These are phyloP conservation scores for Talaromyces stipitatus DNA, from an alignment of 495 filamentous ascomycete species.

Conservation along the genomic window DNA sequence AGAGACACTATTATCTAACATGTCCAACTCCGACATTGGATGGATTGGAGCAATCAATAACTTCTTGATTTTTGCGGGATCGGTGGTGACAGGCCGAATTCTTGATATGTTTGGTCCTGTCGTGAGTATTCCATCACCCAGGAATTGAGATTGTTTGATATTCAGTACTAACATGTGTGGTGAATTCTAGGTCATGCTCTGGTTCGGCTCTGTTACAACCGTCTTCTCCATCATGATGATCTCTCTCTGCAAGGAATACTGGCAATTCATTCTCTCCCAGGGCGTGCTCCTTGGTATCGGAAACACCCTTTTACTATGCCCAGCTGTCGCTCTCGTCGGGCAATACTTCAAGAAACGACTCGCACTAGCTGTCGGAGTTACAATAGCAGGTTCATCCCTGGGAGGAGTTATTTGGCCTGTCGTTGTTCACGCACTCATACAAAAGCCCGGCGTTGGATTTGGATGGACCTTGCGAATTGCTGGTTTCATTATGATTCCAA, in stretches of 20 bases:
- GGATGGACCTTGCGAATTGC: conserved; percentile 43
- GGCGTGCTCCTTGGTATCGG: conserved; percentile 46
- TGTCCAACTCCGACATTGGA: conserved; percentile 43
- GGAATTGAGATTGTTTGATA: neutral
- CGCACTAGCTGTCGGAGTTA: conserved; percentile 46
- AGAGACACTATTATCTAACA: conserved; percentile 34
- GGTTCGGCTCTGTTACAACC: conserved; percentile 18
- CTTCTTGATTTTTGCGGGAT: conserved; percentile 32
- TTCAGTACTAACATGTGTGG: neutral
- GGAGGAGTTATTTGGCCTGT: conserved; percentile 46
- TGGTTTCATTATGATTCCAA: conserved; percentile 41
- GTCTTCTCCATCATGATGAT: conserved; percentile 49
- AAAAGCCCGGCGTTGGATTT: conserved; percentile 31
- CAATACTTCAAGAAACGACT: conserved; percentile 50
- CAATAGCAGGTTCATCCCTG: conserved; percentile 46
- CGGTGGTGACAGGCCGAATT: conserved; percentile 23
- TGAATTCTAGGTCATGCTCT: conserved; percentile 18
- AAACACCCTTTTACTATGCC: conserved; percentile 42
- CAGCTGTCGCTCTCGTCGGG: conserved; percentile 42
- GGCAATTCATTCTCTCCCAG: conserved; percentile 57
- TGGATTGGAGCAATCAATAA: conserved; percentile 52
- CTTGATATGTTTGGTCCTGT: conserved; percentile 32
- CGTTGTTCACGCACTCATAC: conserved; percentile 30
- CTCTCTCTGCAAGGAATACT: conserved; percentile 49
- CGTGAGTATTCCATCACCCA: conserved; percentile 8